Evolutionary conservation across 352 stramenopile genomes (phyloP).

Genomic region (Pythium insidiosum): DNA sequence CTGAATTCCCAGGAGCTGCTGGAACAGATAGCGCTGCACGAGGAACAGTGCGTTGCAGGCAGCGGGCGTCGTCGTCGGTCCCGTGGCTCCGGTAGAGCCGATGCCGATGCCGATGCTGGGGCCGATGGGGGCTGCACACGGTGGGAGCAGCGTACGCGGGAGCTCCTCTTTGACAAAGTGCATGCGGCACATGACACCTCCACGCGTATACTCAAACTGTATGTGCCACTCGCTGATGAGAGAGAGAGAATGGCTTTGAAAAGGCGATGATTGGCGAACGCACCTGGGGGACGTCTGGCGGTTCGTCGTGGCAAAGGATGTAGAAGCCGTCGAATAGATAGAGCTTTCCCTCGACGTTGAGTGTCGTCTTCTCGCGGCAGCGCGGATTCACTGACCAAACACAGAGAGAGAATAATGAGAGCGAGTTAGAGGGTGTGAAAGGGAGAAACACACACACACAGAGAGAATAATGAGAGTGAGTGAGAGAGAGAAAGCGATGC

Average conservation of each 20-base stretch:
- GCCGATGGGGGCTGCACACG: not conserved
- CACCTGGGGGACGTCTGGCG: constrained; percentile 51
- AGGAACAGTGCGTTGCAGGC: constrained; percentile 51
- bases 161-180: constrained; percentile 58
- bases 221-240: constrained; percentile 1
- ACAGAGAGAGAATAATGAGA: not conserved
- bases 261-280: not conserved
- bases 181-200: constrained; percentile 71
- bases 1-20: constrained; percentile 68
- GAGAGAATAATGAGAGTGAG: not conserved
- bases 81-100: too few relatives aligned
- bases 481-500: too few relatives aligned
- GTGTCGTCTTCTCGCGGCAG: constrained; percentile 58
- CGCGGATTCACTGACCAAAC: constrained; percentile 67
- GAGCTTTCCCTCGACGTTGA: constrained; percentile 45
- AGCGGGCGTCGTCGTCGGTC: constrained; percentile 10
- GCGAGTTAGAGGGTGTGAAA: not conserved
- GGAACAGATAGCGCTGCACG: constrained; percentile 72
- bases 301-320: constrained; percentile 59
- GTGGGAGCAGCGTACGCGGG: constrained; percentile 31
- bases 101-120: too few relatives aligned
- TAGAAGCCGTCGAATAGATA: constrained; percentile 86
- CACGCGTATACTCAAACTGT: constrained; percentile 80
- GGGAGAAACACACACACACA: not conserved
- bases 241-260: not conserved